phyloP scores from a whole-genome alignment of 306 rosid genomes.

The Spatholobus suberectus region DNA sequence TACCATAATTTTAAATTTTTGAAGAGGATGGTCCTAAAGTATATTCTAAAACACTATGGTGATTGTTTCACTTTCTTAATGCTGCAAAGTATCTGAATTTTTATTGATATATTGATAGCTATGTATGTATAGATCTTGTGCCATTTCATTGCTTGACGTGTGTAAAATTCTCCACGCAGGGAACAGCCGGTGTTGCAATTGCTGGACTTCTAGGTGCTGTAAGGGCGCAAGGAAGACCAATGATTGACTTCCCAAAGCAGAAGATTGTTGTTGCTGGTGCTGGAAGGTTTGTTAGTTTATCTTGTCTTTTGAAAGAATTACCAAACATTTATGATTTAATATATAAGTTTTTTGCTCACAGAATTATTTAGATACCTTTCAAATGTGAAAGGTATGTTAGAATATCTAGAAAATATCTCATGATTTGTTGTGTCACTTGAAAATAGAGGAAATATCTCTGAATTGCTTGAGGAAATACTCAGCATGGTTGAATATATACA shows the following conservation, averaged over 20 bases:
- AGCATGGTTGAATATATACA: neutral
- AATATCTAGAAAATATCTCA: neutral
- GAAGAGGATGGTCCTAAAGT: neutral
- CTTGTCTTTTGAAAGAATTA: conserved; percentile 13
- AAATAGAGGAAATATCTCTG: neutral
- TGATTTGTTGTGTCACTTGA: neutral
- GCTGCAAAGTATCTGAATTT: conserved; percentile 7
- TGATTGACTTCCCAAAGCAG: conserved; percentile 98
- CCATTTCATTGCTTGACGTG: conserved; percentile 22
- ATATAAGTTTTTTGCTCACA: neutral
- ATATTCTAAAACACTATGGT: neutral
- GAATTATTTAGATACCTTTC: neutral
- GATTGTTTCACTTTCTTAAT: neutral
- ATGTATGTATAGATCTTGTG: conserved; percentile 19
- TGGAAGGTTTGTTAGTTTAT: conserved; percentile 79
- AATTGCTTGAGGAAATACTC: neutral
- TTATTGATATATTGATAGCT: neutral
- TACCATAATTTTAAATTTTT: neutral
- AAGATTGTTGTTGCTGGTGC: conserved; percentile 99
- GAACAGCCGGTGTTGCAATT: conserved; percentile 98
- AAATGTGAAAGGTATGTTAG: neutral
- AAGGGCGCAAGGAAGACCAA: conserved; percentile 97
- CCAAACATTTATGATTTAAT: conserved; percentile 8
- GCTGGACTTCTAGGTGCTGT: conserved; percentile 99
- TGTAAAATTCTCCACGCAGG: conserved; percentile 56